Evolutionary conservation across 2,329 filamentous ascomycete species (phyloP).

Genomic region (Nemania sp.): DNA sequence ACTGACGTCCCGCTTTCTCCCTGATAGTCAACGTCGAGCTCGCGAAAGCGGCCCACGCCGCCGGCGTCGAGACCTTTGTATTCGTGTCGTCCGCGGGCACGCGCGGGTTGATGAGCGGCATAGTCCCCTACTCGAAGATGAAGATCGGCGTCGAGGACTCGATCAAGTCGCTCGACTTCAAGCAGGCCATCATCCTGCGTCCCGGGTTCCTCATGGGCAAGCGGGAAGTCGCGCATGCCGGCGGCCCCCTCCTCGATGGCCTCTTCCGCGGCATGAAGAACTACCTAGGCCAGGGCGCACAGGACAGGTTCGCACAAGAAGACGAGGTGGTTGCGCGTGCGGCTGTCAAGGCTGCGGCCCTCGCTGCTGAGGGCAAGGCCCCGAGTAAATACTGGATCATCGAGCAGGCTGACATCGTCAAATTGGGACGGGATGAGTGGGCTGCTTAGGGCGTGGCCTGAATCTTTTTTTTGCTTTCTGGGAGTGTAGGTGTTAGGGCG

Average conservation of each 20-base stretch:
- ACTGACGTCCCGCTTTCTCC: not conserved
- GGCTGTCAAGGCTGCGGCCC: constrained; percentile 69
- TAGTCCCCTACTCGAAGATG: constrained; percentile 74
- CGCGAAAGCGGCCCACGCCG: constrained; percentile 77
- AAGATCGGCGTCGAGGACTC: constrained; percentile 89
- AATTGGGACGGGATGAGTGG: constrained; percentile 72
- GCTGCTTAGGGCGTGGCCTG: constrained; percentile 42
- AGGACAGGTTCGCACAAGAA: constrained; percentile 79
- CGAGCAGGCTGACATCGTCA: constrained; percentile 71
- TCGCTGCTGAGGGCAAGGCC: constrained; percentile 70
- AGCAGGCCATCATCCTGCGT: constrained; percentile 78
- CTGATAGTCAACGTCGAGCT: constrained; percentile 80
- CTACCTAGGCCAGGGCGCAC: constrained; percentile 63
- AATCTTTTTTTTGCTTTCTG: not conserved
- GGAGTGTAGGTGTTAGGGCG: constrained; percentile 25
- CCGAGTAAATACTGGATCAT: constrained; percentile 72
- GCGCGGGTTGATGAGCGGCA: constrained; percentile 54
- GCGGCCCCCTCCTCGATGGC: constrained; percentile 68
- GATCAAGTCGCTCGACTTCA: constrained; percentile 78
- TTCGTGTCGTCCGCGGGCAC: constrained; percentile 74
- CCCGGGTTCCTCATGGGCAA: constrained; percentile 82
- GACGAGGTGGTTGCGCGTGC: constrained; percentile 77
- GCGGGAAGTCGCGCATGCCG: constrained; percentile 69
- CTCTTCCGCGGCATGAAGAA: constrained; percentile 67
- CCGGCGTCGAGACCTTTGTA: constrained; percentile 80